Evolutionary conservation across 208 protist genomes (phyloP), one percentile per base, ranked within the genome.

Genomic region (Trypanosoma brucei): DNA sequence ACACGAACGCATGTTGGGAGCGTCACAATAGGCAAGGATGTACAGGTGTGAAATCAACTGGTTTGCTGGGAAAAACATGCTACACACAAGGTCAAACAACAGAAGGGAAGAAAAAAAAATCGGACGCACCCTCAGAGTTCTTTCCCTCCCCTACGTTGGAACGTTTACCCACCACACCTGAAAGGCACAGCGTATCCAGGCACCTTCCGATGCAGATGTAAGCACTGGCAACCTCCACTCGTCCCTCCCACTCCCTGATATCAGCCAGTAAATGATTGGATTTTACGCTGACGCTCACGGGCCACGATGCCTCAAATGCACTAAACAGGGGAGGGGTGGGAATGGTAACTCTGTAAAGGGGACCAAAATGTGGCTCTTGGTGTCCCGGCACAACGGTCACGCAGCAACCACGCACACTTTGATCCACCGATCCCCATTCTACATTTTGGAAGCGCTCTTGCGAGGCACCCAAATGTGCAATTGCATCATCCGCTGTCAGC

Each of bases 151-250:
- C 8, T 33, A 3, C 40, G 9, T 13, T 38, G 0, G 31, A 13
- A 34, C 53, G 22, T 49, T 48, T 59, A 6, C 59, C 59, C 30
- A 65, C 9, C 33, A 66, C 40, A 56, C 54, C 48, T 55, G 66
- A 52, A 56, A 72, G 65, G 45, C 66, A 72, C 42, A 72, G 54
- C 7, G 31, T 57, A 31, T 72, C 66, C n/a, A 72, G 39, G 35
- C 66, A 72, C 38, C 37, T 59, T 46, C 59, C 66, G 59, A 72
- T 72, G 14, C 45, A 64, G n/a, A 72, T 45, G 53, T 61, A 72
- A 2, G 66, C 54, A 62, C 66, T 72, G 34, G 40, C 42, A 57
- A 72, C 42, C 39, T 72, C 66, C 22, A 65, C 54, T 42, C 62
- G 51, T 38, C 57, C 53, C 36, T 72, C 66, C 66, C 66, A 72